These are phyloP conservation scores for Alternaria hordeiaustralica DNA, from an alignment of 2,329 filamentous ascomycete genomes.

Conservation along the genomic window DNA sequence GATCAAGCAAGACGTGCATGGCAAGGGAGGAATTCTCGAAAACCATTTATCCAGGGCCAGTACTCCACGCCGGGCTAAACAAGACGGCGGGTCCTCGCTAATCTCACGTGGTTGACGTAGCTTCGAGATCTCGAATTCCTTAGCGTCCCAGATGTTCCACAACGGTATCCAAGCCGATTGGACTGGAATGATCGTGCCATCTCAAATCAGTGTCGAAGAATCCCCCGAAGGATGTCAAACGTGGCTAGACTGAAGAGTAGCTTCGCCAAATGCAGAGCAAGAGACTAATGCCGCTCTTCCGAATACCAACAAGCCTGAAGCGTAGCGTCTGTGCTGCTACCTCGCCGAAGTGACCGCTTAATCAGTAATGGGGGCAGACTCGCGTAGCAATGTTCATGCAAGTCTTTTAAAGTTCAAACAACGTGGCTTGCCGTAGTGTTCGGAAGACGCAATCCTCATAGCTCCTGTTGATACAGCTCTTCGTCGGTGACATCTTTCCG, in stretches of 20 bases:
- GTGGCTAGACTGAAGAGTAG: neutral
- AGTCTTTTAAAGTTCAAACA: neutral
- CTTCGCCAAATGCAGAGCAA: neutral
- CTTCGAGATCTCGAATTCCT: neutral
- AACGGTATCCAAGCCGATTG: neutral
- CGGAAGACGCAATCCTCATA: neutral
- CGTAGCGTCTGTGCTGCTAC: neutral
- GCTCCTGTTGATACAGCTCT: neutral
- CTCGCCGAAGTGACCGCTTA: neutral
- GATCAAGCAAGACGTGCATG: neutral
- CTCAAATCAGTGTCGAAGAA: neutral
- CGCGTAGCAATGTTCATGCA: neutral
- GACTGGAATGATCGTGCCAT: neutral
- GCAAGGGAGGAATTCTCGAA: neutral
- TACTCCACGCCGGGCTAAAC: neutral
- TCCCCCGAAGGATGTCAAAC: neutral
- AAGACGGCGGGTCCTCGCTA: neutral
- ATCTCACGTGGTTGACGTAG: neutral
- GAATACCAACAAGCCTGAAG: neutral
- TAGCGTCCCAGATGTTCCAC: neutral
- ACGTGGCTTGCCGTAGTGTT: neutral
- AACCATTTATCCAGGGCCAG: neutral
- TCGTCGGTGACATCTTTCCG: neutral
- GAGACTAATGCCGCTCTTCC: neutral
- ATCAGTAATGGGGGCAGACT: neutral